Evolutionary conservation across 352 stramenopile genomes (phyloP), one percentile per base, ranked within the genome.

Genomic region (Phytophthora vignae): DNA sequence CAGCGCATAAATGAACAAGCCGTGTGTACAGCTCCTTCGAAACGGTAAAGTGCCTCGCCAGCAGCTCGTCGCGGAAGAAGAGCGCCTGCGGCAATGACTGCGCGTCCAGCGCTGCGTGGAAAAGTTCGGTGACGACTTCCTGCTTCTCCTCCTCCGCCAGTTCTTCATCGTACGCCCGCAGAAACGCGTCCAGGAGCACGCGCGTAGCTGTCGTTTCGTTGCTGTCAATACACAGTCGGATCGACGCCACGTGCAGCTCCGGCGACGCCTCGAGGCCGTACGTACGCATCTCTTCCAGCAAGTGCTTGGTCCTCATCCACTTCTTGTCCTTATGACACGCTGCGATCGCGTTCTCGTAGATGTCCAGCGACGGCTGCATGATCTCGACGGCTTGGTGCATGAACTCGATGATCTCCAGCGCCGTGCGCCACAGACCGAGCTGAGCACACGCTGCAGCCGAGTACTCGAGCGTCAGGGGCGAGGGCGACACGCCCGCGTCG

Each of bases 321-420:
- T 92, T 90, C 46, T 77, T 67, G 1, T 67, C 85, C 49, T 55
- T 63, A 59, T 82, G 71, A 66, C 85, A 91, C 27, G 87, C 81
- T 1, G 52, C 55, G 54, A 94, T 76, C n/a, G 82, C 87, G 68
- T 94, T 86, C 65, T 94, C 87, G 55, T 92, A 94, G 27, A 94
- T 87, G 56, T 81, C 74, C 27, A 78, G 55, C 36, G 83, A 92
- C 53, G 87, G 82, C 29, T 89, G 78, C 87, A 92, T 94, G 49
- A 90, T 73, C 25, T 94, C 85, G 36, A 88, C 69, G 40, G 80
- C 83, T 44, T 81, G 27, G 59, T 91, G 84, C 87, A 94, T 94
- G 59, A 80, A 84, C 6, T 88, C 85, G 52, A 94, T 73, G 40
- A 94, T 78, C 56, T 94, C 83, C 25, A 80, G 68, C 8, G 81